Base-by-base conservation (phyloP, 192 early-diverging fungal species). In the Coemansia sp. region DNA sequence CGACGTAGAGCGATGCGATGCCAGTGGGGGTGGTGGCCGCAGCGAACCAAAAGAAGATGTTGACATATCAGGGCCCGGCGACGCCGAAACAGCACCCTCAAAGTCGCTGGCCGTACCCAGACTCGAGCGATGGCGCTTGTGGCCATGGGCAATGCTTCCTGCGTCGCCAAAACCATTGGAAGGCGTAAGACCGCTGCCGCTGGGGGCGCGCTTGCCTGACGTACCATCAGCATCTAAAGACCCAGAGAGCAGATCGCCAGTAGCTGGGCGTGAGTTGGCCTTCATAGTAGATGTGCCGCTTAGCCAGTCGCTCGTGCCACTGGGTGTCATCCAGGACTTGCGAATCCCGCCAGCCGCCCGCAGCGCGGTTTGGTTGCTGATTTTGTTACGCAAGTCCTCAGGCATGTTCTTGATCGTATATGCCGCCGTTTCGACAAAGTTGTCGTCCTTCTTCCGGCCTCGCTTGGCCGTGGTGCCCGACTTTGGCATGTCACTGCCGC, bases 361-460 rank as follows among this genome's bases (percentile, higher is more conserved):
- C 44, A 88, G 76, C 21, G 86, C 87, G 28, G 87, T 87, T 63
- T 85, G 75, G 71, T 88, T 88, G 49, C 86, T 88, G 35, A 82
- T 87, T 55, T 75, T 85, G 62, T 80, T 82, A 39, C 80, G 74
- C 44, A 84, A 23, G n/a, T 87, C 85, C 4, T 84, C 84, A 0
- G 82, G 74, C 74, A 84, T 80, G 33, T 77, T 83, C 30, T 84
- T 78, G 72, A 73, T 84, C 38, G 76, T 78, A 50, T 76, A 78
- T n/a, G 69, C 66, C 16, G 80, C 62, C 35, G 71, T 28, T 60
- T 78, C 72, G 63, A 64, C 19, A 53, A 78, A 17, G 55, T 52
- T 68, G 52, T 88, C 77, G 65, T 82, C 60, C 64, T 80, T 77
- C 67, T 87, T 76, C 73, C 81, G 69, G 62, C 75, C 53, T 43